Percentiles rank a stretch among this genome's conserved stretches.
Conservation (phyloP, 768 basidiomycete species). For the Boletellus sp. region DNA sequence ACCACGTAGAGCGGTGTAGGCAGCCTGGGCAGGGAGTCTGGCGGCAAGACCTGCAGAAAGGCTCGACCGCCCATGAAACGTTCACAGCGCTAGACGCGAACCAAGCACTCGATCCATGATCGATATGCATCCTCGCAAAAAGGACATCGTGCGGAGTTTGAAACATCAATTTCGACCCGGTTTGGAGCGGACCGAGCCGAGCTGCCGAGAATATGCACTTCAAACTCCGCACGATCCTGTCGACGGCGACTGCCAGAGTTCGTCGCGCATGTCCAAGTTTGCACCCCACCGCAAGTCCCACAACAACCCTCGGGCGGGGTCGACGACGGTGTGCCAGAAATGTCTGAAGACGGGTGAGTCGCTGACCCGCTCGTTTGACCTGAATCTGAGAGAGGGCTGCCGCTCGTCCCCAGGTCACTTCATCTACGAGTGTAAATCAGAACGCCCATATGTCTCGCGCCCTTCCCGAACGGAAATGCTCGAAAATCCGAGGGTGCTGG, state of each 20-base stretch:
- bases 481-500: conserved; percentile 66
- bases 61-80: conserved; percentile 66
- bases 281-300: conserved; percentile 65
- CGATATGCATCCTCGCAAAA: background rate
- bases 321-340: conserved; percentile 77
- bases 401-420: conserved; percentile 66
- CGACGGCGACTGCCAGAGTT: too few species aligned
- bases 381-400: background rate
- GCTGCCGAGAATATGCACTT: background rate
- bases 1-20: conserved; percentile 49
- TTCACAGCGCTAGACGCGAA: background rate
- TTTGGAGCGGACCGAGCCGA: background rate
- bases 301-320: conserved; percentile 60
- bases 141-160: background rate
- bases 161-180: background rate
- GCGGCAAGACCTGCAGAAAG: conserved; percentile 44
- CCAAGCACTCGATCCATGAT: background rate
- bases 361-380: background rate
- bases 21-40: conserved; percentile 57
- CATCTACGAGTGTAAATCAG: conserved; percentile 84
- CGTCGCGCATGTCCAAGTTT: conserved; percentile 64
- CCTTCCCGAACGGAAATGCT: conserved; percentile 86
- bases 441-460: conserved; percentile 80
- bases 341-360: conserved; percentile 62
- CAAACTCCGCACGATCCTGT: conserved; percentile 7